Base-by-base conservation (phyloP, 1,284 basidiomycete genomes). In the Acaromyces ingoldii region DNA sequence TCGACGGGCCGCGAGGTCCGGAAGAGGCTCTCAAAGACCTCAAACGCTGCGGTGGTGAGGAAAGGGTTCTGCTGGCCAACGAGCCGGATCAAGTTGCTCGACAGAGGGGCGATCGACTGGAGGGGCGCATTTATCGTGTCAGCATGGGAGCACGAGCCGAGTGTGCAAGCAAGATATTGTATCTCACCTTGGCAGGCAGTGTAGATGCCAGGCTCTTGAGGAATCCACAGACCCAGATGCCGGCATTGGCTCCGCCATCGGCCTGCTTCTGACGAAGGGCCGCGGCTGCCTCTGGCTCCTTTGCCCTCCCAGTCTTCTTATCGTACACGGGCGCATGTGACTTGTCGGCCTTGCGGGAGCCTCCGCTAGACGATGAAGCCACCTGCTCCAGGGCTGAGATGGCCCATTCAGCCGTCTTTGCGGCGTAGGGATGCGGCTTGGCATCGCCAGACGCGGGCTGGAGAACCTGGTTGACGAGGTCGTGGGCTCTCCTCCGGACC, bases 401-500 rank as follows among this genome's bases (percentile, higher is more conserved):
- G 41, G 85, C 80, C 88, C 89, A 96, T 56, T 88, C 85, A 13
- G 85, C 83, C 15, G 86, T 88, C 62, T 60, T 57, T 60, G 84
- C 84, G 3, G 83, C 82, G 62, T 93, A 98, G 0, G 93, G 91
- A 78, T 97, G 93, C 92, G 80, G 3, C 34, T 46, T 51, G 33
- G 48, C 30, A 34, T 26, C 19, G 7, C 29, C 19, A 10, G 38
- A 19, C 24, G 30, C 7, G 22, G 17, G 33, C 17, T 28, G 25
- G 1, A 75, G 67, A 19, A 91, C 80, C 62, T 88, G 85, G 59
- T 81, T 82, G 36, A 98, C 82, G 21, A 89, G 82, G 65, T 96
- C 91, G 51, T 87, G 86, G 7, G 93, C 91, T 60, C 86, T 84
- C 77, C 85, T 91, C 53, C 95, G 84, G 42, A 98, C 90, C 79